These are phyloP conservation scores for Suillus sp. DNA, from an alignment of 768 basidiomycete species.

Conservation along the genomic window DNA sequence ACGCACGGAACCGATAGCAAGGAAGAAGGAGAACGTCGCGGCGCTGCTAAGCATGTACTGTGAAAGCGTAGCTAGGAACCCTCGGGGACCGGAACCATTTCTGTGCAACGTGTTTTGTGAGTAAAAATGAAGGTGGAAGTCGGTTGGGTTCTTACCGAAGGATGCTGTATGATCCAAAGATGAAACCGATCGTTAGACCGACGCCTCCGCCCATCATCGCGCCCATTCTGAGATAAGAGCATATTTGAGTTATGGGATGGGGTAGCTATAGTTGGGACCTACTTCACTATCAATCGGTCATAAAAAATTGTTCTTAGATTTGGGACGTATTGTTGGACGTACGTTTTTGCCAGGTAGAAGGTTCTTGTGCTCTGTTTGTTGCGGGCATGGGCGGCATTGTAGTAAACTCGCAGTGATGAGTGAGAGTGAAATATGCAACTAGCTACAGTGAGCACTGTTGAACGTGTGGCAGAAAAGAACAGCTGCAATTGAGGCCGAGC, in stretches of 20 bases:
- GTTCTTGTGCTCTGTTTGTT: conserved; percentile 47
- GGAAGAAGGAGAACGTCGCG: conserved; percentile 97
- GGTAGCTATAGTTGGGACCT: conserved; percentile 25
- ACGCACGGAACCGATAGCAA: conserved; percentile 87
- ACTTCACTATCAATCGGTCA: conserved; percentile 58
- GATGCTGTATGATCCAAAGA: conserved; percentile 94
- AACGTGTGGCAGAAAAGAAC: conserved; percentile 10
- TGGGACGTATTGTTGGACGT: conserved; percentile 25
- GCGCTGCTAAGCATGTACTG: conserved; percentile 99
- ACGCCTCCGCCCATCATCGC: conserved; percentile 92
- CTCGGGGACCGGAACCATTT: conserved; percentile 89
- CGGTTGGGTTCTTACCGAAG: conserved; percentile 60
- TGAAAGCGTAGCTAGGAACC: conserved; percentile 86
- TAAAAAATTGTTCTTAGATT: background rate
- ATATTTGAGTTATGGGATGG: conserved; percentile 15
- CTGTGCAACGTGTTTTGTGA: conserved; percentile 41
- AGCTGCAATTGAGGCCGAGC: background rate
- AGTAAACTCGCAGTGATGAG: background rate
- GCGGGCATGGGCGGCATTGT: conserved; percentile 24
- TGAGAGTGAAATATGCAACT: conserved; percentile 1
- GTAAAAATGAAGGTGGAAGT: conserved; percentile 6
- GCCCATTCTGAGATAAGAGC: conserved; percentile 68
- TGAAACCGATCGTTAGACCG: conserved; percentile 95
- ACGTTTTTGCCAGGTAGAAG: conserved; percentile 80
- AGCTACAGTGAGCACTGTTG: background rate